Percentiles rank a stretch among this genome's conserved stretches.
phyloP scores from a whole-genome alignment of 495 filamentous ascomycete species.

The Hyphodiscus hymeniophilus region DNA sequence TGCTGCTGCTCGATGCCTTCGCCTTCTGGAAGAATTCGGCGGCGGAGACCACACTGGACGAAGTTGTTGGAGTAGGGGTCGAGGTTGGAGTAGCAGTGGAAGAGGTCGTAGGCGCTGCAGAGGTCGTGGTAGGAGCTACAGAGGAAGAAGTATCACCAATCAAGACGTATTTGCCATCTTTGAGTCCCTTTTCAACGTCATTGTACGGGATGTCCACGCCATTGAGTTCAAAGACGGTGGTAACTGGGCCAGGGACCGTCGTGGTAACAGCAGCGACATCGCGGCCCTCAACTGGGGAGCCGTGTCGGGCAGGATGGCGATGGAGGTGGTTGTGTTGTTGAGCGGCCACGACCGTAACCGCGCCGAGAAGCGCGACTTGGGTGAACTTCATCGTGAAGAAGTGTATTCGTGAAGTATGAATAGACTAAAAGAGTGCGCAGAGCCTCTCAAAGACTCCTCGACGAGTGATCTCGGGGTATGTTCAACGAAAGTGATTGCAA shows the following conservation, averaged over 20 bases:
- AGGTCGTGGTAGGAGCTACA: slow-evolving; percentile 5
- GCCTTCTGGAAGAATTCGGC: slow-evolving; percentile 9
- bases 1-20: neutral
- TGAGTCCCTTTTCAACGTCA: slow-evolving; percentile 55
- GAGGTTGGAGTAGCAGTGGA: slow-evolving; percentile 10
- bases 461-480: slow-evolving; percentile 1
- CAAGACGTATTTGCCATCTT: slow-evolving; percentile 44
- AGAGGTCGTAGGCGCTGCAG: neutral
- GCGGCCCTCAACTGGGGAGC: slow-evolving; percentile 34
- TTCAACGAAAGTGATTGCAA: slow-evolving; percentile 2
- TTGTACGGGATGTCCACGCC: slow-evolving; percentile 41
- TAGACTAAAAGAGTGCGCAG: slow-evolving; percentile 10
- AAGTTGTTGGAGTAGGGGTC: slow-evolving; percentile 33
- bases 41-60: slow-evolving; percentile 22
- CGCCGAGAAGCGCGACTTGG: slow-evolving; percentile 32
- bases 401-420: slow-evolving; percentile 18
- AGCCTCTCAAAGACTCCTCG: slow-evolving; percentile 19
- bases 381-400: slow-evolving; percentile 40
- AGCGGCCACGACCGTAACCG: slow-evolving; percentile 38
- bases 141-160: slow-evolving; percentile 28
- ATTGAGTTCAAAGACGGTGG: slow-evolving; percentile 52
- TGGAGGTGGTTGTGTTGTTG: slow-evolving; percentile 40
- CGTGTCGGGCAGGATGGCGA: slow-evolving; percentile 30
- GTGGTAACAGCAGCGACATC: slow-evolving; percentile 28
- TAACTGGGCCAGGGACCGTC: slow-evolving; percentile 39